Evolutionary conservation across 805 yeast genomes (phyloP).

Genomic region (Metschnikowia drakensbergensis): DNA sequence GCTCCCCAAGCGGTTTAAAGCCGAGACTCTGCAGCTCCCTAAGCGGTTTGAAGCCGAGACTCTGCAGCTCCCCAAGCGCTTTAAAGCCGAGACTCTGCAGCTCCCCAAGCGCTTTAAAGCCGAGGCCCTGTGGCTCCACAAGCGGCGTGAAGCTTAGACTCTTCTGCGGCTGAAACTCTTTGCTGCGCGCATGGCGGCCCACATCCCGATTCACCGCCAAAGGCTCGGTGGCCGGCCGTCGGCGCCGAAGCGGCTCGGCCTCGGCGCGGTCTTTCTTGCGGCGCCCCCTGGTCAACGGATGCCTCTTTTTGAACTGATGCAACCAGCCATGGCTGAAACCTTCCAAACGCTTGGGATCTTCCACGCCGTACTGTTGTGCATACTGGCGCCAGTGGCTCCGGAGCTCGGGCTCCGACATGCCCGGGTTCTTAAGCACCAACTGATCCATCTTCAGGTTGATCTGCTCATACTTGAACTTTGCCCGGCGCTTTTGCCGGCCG

Average conservation of each 20-base stretch:
- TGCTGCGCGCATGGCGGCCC: slow-evolving; percentile 18
- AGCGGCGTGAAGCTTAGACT: not conserved
- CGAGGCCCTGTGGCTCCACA: not conserved
- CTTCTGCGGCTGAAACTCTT: slow-evolving; percentile 7
- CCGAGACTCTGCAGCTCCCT: too few relatives aligned
- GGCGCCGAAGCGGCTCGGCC: not conserved
- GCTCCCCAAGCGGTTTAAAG: too few relatives aligned
- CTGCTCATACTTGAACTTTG: slow-evolving; percentile 51
- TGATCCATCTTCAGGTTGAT: slow-evolving; percentile 59
- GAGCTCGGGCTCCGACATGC: slow-evolving; percentile 52
- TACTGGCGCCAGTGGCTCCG: slow-evolving; percentile 54
- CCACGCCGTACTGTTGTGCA: slow-evolving; percentile 55
- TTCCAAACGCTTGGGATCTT: slow-evolving; percentile 53
- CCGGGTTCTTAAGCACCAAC: slow-evolving; percentile 45
- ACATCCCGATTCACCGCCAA: slow-evolving; percentile 20
- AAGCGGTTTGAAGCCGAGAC: too few relatives aligned
- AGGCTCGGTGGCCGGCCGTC: not conserved
- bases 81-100: too few relatives aligned
- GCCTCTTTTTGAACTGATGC: slow-evolving; percentile 56
- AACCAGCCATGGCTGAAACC: slow-evolving; percentile 64
- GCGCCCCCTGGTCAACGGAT: slow-evolving; percentile 34
- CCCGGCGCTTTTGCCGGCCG: slow-evolving; percentile 39
- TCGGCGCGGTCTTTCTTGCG: too few relatives aligned
- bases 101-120: too few relatives aligned
- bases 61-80: too few relatives aligned